Conservation (phyloP, 352 stramenopile genomes). For the Nothophytophthora sp. region DNA sequence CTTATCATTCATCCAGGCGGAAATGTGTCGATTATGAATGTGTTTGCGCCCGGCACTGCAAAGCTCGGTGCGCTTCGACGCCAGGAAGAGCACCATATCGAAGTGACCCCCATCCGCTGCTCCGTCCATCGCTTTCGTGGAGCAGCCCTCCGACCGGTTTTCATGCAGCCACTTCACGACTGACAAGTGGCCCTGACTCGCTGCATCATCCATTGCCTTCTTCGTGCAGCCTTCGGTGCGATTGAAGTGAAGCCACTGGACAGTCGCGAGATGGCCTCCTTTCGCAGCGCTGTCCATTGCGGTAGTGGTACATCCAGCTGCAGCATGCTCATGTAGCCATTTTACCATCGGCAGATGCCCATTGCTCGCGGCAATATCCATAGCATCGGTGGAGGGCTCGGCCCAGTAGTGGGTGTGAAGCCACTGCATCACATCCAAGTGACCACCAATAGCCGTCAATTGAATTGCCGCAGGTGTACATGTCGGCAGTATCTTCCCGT, state of each 20-base stretch:
- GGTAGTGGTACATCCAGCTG: conserved; percentile 15
- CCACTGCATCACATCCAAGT: conserved; percentile 30
- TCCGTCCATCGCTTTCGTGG: conserved; percentile 24
- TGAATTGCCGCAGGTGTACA: conserved; percentile 18
- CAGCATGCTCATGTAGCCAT: conserved; percentile 18
- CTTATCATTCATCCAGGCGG: conserved; percentile 8
- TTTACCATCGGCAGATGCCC: conserved; percentile 29
- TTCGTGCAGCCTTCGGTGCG: conserved; percentile 28
- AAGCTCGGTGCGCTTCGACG: conserved; percentile 9
- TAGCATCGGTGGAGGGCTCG: conserved; percentile 13
- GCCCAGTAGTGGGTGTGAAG: conserved; percentile 22
- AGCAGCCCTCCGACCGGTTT: conserved; percentile 24
- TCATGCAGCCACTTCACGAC: conserved; percentile 23
- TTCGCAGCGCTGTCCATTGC: conserved; percentile 21
- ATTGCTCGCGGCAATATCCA: conserved; percentile 23
- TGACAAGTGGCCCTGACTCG: conserved; percentile 18
- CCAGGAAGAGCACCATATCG: conserved; percentile 32
- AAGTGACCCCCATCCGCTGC: conserved; percentile 28
- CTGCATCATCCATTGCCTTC: conserved; percentile 34
- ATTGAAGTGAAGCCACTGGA: conserved; percentile 28
- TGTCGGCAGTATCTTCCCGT: conserved; percentile 8
- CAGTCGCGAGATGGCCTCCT: conserved; percentile 18
- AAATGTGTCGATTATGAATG: conserved; percentile 13
- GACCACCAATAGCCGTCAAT: conserved; percentile 13
- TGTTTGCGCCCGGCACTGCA: background rate